Conservation (phyloP, 768 basidiomycete species). For the Suillus subaureus region DNA sequence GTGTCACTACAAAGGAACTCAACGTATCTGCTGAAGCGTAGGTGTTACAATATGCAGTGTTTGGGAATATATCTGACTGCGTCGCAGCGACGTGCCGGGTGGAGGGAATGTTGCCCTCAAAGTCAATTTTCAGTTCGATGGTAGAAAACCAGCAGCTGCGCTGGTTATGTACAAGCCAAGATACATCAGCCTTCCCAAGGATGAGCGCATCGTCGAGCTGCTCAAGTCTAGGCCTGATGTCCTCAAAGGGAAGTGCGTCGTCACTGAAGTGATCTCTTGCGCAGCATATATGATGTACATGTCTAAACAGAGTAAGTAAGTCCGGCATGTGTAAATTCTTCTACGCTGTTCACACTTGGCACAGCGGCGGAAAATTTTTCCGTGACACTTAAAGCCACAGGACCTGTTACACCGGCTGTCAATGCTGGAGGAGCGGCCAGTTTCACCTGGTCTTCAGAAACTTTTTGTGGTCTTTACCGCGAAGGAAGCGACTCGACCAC, state of each 20-base stretch:
- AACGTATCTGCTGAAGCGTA: conserved; percentile 21
- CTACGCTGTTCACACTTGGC: neutral
- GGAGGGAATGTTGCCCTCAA: conserved; percentile 32
- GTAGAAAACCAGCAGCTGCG: conserved; percentile 32
- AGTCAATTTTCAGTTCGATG: conserved; percentile 37
- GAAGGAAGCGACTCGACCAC: conserved; percentile 20
- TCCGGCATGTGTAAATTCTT: neutral
- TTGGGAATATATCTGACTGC: neutral
- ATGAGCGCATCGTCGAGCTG: neutral
- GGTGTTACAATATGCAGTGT: conserved; percentile 4
- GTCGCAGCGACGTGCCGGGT: conserved; percentile 17
- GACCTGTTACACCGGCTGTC: conserved; percentile 11
- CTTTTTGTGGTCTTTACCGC: conserved; percentile 19
- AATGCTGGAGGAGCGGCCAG: conserved; percentile 14
- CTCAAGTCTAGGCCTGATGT: neutral
- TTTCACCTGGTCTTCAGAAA: conserved; percentile 23
- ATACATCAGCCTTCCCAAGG: conserved; percentile 16
- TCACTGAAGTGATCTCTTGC: conserved; percentile 34
- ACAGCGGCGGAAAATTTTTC: conserved; percentile 27
- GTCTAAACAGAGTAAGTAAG: conserved; percentile 26
- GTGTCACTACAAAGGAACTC: conserved; percentile 18
- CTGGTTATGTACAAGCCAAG: conserved; percentile 36
- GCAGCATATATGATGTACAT: conserved; percentile 37
- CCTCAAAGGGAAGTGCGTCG: conserved; percentile 35
- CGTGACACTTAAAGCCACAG: conserved; percentile 19